These are phyloP conservation scores for Solanum hybrid DNA, from an alignment of 305 asterid genomes.

Conservation along the genomic window DNA sequence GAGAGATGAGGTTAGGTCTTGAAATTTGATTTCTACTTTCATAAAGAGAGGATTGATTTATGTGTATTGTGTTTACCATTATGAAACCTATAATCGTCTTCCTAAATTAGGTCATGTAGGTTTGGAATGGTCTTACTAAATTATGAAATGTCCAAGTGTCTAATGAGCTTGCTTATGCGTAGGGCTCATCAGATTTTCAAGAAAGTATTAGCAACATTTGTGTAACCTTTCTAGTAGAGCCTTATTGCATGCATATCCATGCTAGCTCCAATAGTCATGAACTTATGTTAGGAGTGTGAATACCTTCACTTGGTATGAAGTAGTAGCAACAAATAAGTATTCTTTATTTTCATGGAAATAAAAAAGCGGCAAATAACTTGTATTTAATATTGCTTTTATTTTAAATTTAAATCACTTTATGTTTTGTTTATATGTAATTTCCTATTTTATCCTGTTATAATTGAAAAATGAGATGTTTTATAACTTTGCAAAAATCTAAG, in stretches of 20 bases:
- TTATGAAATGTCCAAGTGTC: background rate
- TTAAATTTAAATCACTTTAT: background rate
- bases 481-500: too few species aligned
- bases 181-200: background rate
- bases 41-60: background rate
- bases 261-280: background rate
- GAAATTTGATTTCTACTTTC: background rate
- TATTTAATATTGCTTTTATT: background rate
- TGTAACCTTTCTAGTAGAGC: background rate
- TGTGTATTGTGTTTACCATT: background rate
- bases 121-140: background rate
- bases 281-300: background rate
- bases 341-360: background rate
- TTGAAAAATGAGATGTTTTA: background rate
- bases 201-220: background rate
- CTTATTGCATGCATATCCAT: background rate
- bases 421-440: background rate
- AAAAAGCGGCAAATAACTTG: too few species aligned
- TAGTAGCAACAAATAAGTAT: background rate
- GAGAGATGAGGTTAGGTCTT: background rate
- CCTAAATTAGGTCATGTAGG: background rate
- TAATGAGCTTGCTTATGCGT: background rate
- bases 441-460: background rate
- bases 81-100: background rate
- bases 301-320: background rate